These are phyloP conservation scores for Hirschioporus abietinus DNA, from an alignment of 768 basidiomycete genomes.

Conservation along the genomic window DNA sequence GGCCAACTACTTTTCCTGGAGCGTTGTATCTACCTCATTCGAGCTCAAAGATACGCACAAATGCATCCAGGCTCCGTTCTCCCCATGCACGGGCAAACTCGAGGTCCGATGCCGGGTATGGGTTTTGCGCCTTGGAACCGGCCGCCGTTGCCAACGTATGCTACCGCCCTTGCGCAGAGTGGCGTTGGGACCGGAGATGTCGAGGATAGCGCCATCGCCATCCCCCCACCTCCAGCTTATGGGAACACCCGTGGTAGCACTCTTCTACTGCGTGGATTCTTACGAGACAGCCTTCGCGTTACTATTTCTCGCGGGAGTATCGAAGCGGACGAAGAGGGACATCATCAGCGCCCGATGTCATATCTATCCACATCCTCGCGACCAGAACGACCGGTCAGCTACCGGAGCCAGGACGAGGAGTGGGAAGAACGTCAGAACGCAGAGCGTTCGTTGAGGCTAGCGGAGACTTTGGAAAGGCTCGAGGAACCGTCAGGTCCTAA, in stretches of 20 bases:
- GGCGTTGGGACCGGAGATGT: conserved; percentile 72
- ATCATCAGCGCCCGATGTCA: conserved; percentile 6
- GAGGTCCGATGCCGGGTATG: conserved; percentile 33
- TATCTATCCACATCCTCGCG: background rate
- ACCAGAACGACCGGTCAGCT: conserved; percentile 46
- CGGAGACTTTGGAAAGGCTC: conserved; percentile 47
- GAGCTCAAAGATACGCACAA: conserved; percentile 57
- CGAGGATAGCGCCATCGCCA: conserved; percentile 64
- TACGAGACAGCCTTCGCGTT: conserved; percentile 42
- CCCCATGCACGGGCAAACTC: conserved; percentile 15
- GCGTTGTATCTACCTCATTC: conserved; percentile 56
- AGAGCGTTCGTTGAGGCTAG: conserved; percentile 46
- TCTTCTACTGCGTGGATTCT: conserved; percentile 49
- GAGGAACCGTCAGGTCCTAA: conserved; percentile 18
- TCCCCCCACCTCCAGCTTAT: conserved; percentile 70
- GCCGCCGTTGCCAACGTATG: conserved; percentile 66
- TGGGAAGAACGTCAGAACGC: conserved; percentile 53
- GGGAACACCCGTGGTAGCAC: conserved; percentile 69
- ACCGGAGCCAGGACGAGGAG: conserved; percentile 47
- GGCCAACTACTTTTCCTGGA: conserved; percentile 59
- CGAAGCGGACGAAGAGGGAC: conserved; percentile 20
- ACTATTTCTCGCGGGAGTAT: conserved; percentile 20
- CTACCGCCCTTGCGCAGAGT: conserved; percentile 60
- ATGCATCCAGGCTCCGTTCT: conserved; percentile 52
- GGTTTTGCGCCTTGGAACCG: conserved; percentile 66